These are phyloP conservation scores for Sporisorium graminicola DNA, from an alignment of 1,284 basidiomycete genomes.

Conservation along the genomic window DNA sequence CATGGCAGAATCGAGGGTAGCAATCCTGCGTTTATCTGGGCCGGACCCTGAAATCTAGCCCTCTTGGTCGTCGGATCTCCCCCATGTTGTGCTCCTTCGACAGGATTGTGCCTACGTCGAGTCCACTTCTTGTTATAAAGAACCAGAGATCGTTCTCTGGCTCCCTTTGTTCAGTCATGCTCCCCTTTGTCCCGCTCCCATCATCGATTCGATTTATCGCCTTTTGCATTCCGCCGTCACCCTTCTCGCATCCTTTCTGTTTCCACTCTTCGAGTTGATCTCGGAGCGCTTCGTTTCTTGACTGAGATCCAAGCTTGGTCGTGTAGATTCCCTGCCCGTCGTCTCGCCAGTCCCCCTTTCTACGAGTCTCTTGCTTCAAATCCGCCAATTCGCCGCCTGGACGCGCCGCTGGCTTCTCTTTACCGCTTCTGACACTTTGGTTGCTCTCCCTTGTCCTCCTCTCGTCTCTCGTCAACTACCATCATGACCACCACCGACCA, in stretches of 20 bases:
- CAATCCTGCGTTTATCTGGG: not conserved
- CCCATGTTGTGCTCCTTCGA: too few relatives aligned
- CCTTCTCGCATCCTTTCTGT: not conserved
- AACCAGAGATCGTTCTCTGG: not conserved
- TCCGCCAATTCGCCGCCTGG: not conserved
- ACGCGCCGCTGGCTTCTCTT: not conserved
- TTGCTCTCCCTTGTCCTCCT: slow-evolving; percentile 1
- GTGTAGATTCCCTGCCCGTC: slow-evolving; percentile 13
- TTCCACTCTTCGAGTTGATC: slow-evolving; percentile 26
- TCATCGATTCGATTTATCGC: not conserved
- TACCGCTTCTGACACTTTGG: slow-evolving; percentile 12
- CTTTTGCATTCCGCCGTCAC: not conserved
- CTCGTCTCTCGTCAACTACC: not conserved
- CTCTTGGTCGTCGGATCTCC: not conserved
- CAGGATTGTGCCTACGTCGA: not conserved
- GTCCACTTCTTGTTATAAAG: not conserved
- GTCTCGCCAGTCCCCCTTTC: slow-evolving; percentile 8
- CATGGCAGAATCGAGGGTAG: too few relatives aligned
- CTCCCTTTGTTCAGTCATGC: not conserved
- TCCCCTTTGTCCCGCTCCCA: slow-evolving; percentile 1
- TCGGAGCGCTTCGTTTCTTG: not conserved
- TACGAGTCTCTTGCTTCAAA: not conserved
- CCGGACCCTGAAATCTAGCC: not conserved
- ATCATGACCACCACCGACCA: slow-evolving; percentile 25
- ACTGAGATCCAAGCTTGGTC: slow-evolving; percentile 2